Conservation (phyloP, 495 filamentous ascomycete genomes). For the Neurospora sp. region DNA sequence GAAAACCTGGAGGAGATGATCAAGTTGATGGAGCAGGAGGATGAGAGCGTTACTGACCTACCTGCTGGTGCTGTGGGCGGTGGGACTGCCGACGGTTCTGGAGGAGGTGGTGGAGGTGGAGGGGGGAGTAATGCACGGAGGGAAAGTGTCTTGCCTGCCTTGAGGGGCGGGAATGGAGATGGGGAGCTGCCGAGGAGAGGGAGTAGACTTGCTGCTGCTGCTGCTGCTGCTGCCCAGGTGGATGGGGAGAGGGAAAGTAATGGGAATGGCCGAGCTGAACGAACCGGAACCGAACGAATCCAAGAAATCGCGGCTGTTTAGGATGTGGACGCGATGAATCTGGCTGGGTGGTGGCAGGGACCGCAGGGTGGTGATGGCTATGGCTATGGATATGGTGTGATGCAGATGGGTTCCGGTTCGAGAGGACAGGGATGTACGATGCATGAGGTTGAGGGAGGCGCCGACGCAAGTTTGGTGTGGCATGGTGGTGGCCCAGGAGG, state of each 20-base stretch:
- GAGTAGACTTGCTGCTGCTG: not conserved
- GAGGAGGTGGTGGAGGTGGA: not conserved
- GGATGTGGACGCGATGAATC: not conserved
- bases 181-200: not conserved
- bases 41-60: not conserved
- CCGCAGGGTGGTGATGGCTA: not conserved
- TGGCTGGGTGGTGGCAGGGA: not conserved
- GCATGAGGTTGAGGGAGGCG: not conserved
- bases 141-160: not conserved
- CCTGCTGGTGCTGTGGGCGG: not conserved
- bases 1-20: conserved; percentile 38
- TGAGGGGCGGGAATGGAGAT: not conserved
- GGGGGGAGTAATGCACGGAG: not conserved
- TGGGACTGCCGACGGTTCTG: not conserved
- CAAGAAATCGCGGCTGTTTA: not conserved
- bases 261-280: not conserved
- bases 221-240: not conserved
- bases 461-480: not conserved
- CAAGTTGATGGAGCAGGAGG: conserved; percentile 42
- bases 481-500: no score
- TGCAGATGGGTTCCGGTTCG: not conserved
- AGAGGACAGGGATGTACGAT: not conserved
- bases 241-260: not conserved
- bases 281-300: not conserved
- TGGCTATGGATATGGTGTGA: not conserved